phyloP scores from a whole-genome alignment of 1,284 basidiomycete species.

The Ustanciosporium gigantosporum region DNA sequence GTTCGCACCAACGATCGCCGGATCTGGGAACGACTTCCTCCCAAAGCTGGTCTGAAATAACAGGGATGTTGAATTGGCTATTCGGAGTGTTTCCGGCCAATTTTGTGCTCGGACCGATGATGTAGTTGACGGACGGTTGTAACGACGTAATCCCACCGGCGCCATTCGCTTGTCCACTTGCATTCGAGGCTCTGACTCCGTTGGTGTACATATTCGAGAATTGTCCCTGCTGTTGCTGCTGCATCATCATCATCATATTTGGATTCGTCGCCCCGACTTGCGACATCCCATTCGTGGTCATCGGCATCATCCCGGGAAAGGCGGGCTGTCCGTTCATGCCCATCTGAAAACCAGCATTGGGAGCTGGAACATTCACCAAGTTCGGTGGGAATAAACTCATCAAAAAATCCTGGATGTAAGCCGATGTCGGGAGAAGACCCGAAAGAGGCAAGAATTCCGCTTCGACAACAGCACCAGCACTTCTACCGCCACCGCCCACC shows the following conservation, averaged over 20 bases:
- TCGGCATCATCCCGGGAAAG: not conserved
- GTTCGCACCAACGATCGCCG: conserved; percentile 16
- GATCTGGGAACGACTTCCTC: conserved; percentile 36
- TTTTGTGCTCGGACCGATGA: conserved; percentile 7
- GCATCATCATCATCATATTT: no score
- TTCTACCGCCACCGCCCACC: conserved; percentile 33
- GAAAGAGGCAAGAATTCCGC: conserved; percentile 37
- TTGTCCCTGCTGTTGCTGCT: not conserved
- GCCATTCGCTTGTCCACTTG: not conserved
- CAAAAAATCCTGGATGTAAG: conserved; percentile 32
- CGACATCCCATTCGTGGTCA: not conserved
- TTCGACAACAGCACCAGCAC: conserved; percentile 39
- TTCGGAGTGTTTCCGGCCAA: conserved; percentile 7
- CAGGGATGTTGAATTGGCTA: conserved; percentile 24
- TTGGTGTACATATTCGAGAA: not conserved
- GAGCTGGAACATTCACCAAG: conserved; percentile 6
- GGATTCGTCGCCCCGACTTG: not conserved
- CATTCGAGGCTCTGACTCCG: not conserved
- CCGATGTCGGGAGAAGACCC: conserved; percentile 15
- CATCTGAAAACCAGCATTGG: not conserved
- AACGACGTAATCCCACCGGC: not conserved
- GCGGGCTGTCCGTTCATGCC: not conserved
- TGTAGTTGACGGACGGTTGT: conserved; percentile 7
- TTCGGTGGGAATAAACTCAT: conserved; percentile 23
- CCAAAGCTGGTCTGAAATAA: conserved; percentile 39